Evolutionary conservation across 257 asterid genomes (phyloP), one percentile per base, ranked within the genome.

Genomic region (Scutellaria minor): DNA sequence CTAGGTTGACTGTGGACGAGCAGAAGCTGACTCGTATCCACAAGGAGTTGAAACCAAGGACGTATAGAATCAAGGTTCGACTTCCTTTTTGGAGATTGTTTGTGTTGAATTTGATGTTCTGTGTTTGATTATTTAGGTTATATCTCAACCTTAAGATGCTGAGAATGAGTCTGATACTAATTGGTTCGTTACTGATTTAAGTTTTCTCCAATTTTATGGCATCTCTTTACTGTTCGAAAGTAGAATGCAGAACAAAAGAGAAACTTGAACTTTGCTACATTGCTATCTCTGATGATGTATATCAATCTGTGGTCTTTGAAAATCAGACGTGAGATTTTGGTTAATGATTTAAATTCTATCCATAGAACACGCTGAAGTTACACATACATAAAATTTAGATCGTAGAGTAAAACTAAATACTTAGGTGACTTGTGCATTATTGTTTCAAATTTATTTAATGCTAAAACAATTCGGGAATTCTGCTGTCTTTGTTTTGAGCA

Each of bases 11-110:
- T 1, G 55, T 72, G 46, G 93, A 85, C 67, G 98, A 92, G 79
- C 97, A 88, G 83, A 86, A 82, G 78, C 79, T 91, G 53, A 52
- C 80, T 75, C 85, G 83, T 73, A 79, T 90, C 6, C 82, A 73
- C 47, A 88, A 90, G 83, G 98, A 87, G 85, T 80, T 89, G 84
- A 94, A 73, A 82, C 98, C 98, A 2, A 84, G 96, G 80, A 91
- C 99, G 15, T 91, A 94, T 47, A 85, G 99, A 80, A 88, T 94
- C 84, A 85, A 91, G 88, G 99, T 89, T 57, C 57, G 53, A 31
- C 20, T 9, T 13, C 2, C n/a, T 76, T 31, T 27, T 31, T 0
- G 37, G 37, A 31, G 37, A 31, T 1, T 31, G 37, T 31, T 31
- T 31, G 3, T 31, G 0, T 31, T 70, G 18, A 9, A 24, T 20